Conservation (phyloP, 2,329 filamentous ascomycete genomes). For the Hymenoscyphus infarciens region DNA sequence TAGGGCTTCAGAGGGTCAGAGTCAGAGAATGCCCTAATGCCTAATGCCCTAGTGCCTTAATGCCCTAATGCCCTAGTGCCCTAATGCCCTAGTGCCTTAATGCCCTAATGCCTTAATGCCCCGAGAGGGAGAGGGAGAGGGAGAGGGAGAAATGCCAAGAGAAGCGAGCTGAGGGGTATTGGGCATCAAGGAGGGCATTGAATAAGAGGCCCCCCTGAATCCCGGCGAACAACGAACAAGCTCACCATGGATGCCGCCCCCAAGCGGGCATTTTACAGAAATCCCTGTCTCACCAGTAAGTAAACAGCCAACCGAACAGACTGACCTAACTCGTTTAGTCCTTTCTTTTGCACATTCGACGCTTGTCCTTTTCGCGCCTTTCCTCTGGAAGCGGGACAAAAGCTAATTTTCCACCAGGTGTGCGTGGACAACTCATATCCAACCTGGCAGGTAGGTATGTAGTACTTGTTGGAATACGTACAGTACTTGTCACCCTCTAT, state of each 20-base stretch:
- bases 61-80: too few relatives aligned
- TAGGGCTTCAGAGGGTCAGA: neutral
- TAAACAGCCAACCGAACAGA: neutral
- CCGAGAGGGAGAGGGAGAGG: neutral
- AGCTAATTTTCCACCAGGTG: neutral
- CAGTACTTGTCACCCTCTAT: too few relatives aligned
- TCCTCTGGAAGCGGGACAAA: neutral
- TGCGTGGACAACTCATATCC: slow-evolving; percentile 1
- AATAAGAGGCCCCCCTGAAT: neutral
- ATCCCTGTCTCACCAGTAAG: too few relatives aligned
- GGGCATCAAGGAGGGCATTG: neutral
- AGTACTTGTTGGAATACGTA: neutral
- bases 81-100: too few relatives aligned
- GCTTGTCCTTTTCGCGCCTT: neutral
- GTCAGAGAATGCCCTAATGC: too few relatives aligned
- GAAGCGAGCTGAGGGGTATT: neutral
- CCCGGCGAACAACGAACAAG: neutral
- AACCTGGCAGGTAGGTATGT: neutral
- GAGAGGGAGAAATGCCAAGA: neutral
- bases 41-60: too few relatives aligned
- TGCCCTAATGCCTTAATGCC: too few relatives aligned
- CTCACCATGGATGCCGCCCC: neutral
- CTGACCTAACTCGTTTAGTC: neutral
- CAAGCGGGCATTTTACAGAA: too few relatives aligned
- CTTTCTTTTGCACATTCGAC: neutral